Percentiles rank a stretch among this genome's conserved stretches.
Conservation (phyloP, 2,329 filamentous ascomycete genomes). For the Epichloe bromicola region DNA sequence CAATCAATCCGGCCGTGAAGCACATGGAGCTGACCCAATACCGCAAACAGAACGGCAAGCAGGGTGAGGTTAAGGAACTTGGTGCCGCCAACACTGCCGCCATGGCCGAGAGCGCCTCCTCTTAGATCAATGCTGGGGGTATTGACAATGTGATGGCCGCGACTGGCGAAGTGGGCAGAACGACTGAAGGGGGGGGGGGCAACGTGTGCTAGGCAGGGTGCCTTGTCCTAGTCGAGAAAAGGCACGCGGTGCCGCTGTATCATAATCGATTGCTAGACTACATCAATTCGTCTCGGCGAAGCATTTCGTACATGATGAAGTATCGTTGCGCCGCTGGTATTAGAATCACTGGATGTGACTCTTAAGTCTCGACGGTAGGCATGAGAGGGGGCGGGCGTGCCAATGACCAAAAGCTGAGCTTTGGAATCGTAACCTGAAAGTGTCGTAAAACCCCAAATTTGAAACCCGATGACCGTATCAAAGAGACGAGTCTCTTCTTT, state of each 20-base stretch:
- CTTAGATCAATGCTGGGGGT: conserved; percentile 12
- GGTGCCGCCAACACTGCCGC: conserved; percentile 38
- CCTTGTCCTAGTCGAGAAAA: neutral
- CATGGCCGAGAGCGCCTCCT: conserved; percentile 25
- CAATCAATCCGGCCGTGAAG: neutral
- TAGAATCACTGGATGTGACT: no score
- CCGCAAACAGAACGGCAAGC: conserved; percentile 75
- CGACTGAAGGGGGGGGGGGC: neutral
- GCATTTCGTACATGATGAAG: neutral
- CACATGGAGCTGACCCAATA: conserved; percentile 14
- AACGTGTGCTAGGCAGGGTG: neutral
- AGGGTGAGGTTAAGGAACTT: conserved; percentile 71
- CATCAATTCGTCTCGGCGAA: conserved; percentile 14
- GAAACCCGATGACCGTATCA: neutral
- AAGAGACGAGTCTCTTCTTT: neutral
- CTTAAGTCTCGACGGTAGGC: no score
- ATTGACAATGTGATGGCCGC: neutral
- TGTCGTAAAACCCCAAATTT: neutral
- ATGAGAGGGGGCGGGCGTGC: neutral
- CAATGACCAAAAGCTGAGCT: neutral
- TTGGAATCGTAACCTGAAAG: neutral
- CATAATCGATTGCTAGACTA: conserved; percentile 21
- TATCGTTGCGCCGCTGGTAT: neutral
- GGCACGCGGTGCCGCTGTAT: conserved; percentile 17
- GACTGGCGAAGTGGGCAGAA: neutral